Percentiles rank a stretch among this genome's conserved stretches.
Evolutionary conservation across 495 filamentous ascomycete genomes (phyloP).

Genomic region (Filosporella fistucella): DNA sequence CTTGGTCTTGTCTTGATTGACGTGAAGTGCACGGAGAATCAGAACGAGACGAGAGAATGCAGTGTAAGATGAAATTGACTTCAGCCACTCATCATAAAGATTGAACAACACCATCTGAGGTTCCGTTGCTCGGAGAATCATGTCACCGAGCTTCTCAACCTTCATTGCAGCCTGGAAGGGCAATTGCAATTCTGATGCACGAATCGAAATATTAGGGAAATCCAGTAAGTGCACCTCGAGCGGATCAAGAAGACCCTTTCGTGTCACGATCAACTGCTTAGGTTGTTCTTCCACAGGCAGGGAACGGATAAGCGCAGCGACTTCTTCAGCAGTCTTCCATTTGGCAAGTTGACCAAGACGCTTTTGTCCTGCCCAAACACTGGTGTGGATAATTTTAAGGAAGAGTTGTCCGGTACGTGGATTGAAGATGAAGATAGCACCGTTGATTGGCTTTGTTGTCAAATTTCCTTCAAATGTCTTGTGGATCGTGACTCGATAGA

Average conservation of each 20-base stretch:
- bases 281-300: conserved; percentile 98
- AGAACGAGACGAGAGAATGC: conserved; percentile 95
- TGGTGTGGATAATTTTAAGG: conserved; percentile 99
- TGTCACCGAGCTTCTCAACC: conserved; percentile 97
- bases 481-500: conserved; percentile 99
- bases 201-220: conserved; percentile 99
- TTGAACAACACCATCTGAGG: conserved; percentile 99
- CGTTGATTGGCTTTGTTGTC: conserved; percentile 99
- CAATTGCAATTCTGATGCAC: conserved; percentile 94
- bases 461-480: conserved; percentile 99
- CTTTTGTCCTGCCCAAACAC: conserved; percentile 99
- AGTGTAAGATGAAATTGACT: conserved; percentile 97
- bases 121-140: conserved; percentile 97
- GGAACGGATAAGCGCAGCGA: conserved; percentile 93
- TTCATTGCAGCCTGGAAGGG: conserved; percentile 99
- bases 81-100: conserved; percentile 98
- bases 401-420: conserved; percentile 96
- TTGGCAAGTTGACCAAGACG: conserved; percentile 98
- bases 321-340: conserved; percentile 99
- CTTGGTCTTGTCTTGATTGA: conserved; percentile 98
- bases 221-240: conserved; percentile 96
- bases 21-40: conserved; percentile 92
- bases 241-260: conserved; percentile 96
- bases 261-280: conserved; percentile 97
- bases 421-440: conserved; percentile 99